Evolutionary conservation across 2,329 filamentous ascomycete species (phyloP), one percentile per base, ranked within the genome.

Genomic region (Penicillium expansum): DNA sequence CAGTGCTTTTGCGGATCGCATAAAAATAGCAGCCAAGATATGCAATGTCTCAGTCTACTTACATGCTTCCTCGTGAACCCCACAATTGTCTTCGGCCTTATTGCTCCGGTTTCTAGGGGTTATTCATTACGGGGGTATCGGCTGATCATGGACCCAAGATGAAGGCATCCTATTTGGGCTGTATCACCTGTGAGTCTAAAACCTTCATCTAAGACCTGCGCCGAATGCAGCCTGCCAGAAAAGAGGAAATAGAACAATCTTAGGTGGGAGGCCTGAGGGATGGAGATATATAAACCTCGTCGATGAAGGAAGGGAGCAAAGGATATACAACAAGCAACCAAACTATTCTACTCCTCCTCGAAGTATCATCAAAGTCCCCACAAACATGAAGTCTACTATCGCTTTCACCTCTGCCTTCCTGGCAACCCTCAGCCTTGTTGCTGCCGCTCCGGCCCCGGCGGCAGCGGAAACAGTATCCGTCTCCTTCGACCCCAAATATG

Each of bases 401-500:
- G 13, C 65, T 11, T 42, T 63, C 37, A 37, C 61, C 20, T 57
- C 61, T 43, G 57, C 66, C 52, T 30, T 69, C 33, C 30, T 70
- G 60, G 59, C 60, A 35, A 48, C 60, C 42, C 55, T 69, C 47
- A 58, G 62, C 48, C 52, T 72, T 42, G 56, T 62, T 41, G 60
- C 61, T 30, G 61, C 70, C 33, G 62, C 62, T 27, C 65, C 67
- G n/a, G 55, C 62, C 16, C 63, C 63, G 37, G 56, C 56, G 1
- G 53, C 27, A 39, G 52, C 18, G 48, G 57, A 37, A 49, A 63
- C 66, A 27, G 69, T 77, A 49, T 73, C 68, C 72, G 88, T 92
- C 68, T 87, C 86, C 62, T 93, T 87, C 74, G 89, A 92, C 76
- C 75, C 77, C 20, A 85, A 82, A 69, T 94, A 90, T 76, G 89